Base-by-base conservation (phyloP, 1,139 yeast species). In the Suhomyces maxii region DNA sequence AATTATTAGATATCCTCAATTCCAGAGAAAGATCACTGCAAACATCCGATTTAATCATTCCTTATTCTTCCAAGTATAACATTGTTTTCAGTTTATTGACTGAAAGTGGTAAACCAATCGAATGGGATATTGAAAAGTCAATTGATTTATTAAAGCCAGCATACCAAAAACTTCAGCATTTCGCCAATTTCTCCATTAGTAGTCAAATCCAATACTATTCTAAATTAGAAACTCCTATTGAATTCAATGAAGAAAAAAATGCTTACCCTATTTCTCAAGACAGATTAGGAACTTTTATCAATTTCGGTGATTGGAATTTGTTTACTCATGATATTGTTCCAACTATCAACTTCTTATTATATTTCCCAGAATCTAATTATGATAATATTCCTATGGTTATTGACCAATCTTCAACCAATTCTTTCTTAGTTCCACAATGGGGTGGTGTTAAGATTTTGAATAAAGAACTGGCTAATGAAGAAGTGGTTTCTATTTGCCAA, bases 371-470 rank as follows among this genome's bases (percentile, higher is more conserved):
- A 30, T 53, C 66, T 23, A 72, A 79, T 34, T 59, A 67, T 34
- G 67, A 71, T 13, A 68, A 68, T 18, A 64, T 71, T 12, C 86
- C 85, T 1, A 58, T 77, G 33, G 37, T 52, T 10, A 75, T 79
- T 45, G 76, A 69, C 44, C 66, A 73, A 45, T 78, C 86, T 0
- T 51, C 53, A 1, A 77, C 89, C 44, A 81, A 86, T 57, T 82
- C 93, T 37, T 91, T 87, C 60, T 65, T 88, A 44, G 80, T 91
- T 31, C 96, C 97, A 7, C 96, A 89, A 67, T 91, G 96, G 96
- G 98, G 98, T 23, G 86, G 86, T 3, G 76, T 85, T 4, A 64
- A 68, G 42, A 73, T 84, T 25, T 64, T 79, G 47, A 81, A 84
- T 57, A 70, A 76, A 37, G 63, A 68, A 6, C 58, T 70, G 41